phyloP scores from a whole-genome alignment of 78 protist genomes.

The Polysphondylium violaceum region DNA sequence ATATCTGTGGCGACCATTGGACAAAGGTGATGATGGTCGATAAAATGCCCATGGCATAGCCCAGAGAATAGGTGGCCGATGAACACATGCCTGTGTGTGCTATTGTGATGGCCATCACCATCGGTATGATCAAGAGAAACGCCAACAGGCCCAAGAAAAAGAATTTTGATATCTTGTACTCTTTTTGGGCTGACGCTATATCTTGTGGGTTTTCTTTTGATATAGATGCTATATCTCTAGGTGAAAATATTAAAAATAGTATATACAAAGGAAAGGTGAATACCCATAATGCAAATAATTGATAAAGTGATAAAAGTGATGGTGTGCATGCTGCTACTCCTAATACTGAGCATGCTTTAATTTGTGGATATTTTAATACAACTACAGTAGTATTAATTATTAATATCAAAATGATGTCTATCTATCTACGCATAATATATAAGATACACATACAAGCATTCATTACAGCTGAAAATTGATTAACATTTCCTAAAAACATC shows the following conservation, averaged over 20 bases:
- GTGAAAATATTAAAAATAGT: constrained; percentile 32
- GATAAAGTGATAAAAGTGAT: constrained; percentile 52
- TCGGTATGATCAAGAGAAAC: constrained; percentile 4
- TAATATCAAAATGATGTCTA: background rate
- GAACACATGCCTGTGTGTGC: constrained; percentile 33
- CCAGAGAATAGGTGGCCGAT: constrained; percentile 43
- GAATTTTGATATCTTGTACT: constrained; percentile 24
- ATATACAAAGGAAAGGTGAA: constrained; percentile 67
- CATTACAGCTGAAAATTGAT: constrained; percentile 52
- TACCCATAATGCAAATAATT: constrained; percentile 50
- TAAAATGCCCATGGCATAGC: constrained; percentile 56
- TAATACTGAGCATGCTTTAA: constrained; percentile 30
- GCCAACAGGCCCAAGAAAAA: constrained; percentile 10
- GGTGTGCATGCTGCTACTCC: constrained; percentile 48
- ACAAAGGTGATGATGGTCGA: constrained; percentile 62
- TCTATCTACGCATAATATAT: background rate
- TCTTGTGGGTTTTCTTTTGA: background rate
- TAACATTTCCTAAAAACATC: constrained; percentile 76
- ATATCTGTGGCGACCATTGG: constrained; percentile 85
- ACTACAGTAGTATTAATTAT: constrained; percentile 9
- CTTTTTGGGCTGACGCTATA: constrained; percentile 18
- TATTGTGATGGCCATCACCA: background rate
- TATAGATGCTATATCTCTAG: constrained; percentile 28
- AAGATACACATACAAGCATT: constrained; percentile 48
- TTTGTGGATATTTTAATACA: constrained; percentile 64